Base-by-base conservation (phyloP, 139 green algal species). In the Chlamydomonas incerta region DNA sequence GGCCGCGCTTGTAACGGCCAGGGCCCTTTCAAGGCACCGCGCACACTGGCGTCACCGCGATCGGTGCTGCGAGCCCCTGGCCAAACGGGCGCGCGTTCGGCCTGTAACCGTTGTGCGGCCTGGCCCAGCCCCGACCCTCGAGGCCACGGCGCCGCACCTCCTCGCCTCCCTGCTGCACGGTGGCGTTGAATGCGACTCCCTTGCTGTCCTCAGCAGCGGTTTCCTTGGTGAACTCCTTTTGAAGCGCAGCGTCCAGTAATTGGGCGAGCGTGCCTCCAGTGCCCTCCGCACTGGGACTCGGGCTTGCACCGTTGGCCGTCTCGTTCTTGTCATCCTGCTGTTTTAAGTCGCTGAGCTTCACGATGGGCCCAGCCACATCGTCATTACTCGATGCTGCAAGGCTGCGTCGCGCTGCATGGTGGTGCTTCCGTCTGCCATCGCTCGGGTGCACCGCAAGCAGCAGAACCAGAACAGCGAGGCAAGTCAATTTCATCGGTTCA, bases 191-290 rank as follows among this genome's bases (percentile, higher is more conserved):
- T 1, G 58, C 69, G 9, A 47, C 37, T 6, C 74, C 72, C 1
- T 63, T 73, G n/a, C 76, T 82, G 15, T 62, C 65, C 47, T 81
- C 60, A 21, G 72, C 70, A 14, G 26, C 35, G 6, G 82, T 87
- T n/a, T 80, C 82, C 62, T 87, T 74, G 0, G 11, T 75, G 21
- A 87, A 87, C 72, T 88, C 72, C 47, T 58, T 67, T 21, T 88
- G 66, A 34, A 88, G 72, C 23, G 82, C 72, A 35, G 72, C 60
- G 41, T 87, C 82, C 18, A 87, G 33, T 11, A 74, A 20, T 47
- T 81, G 46, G 0, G 66, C 65, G 31, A 85, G 41, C 9, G 80
- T 86, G 14, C 70, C 68, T n/a, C n/a, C n/a, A 28, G 67, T 34
- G 41, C 41, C 41, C 34, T 86, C 55, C n/a, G 21, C 46, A 29